Percentiles rank a stretch among this genome's conserved stretches.
Conservation (phyloP, 768 basidiomycete genomes). For the Xerocomellus amylosporus region DNA sequence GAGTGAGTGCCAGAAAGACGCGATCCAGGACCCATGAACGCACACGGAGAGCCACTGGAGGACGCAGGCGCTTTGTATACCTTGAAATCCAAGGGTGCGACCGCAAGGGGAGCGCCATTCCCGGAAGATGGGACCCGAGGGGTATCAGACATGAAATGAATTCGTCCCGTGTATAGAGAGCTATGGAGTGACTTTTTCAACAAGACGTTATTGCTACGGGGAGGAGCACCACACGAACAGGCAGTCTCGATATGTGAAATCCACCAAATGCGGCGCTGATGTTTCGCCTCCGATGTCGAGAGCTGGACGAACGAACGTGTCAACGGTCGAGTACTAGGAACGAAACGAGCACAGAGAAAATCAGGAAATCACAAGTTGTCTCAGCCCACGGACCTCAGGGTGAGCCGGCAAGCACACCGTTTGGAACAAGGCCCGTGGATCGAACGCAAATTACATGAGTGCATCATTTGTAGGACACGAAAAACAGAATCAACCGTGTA, state of each 20-base stretch:
- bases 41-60: conserved; percentile 32
- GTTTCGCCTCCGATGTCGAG: background rate
- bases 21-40: conserved; percentile 20
- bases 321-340: conserved; percentile 4
- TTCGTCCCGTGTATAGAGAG: conserved; percentile 12
- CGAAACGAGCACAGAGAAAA: conserved; percentile 1
- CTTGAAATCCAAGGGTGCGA: conserved; percentile 37
- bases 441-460: conserved; percentile 89
- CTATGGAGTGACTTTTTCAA: conserved; percentile 18
- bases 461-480: conserved; percentile 46
- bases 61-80: conserved; percentile 46
- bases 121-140: conserved; percentile 1
- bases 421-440: conserved; percentile 59
- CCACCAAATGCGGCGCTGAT: background rate
- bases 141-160: conserved; percentile 28
- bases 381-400: conserved; percentile 69
- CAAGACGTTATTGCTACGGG: conserved; percentile 9
- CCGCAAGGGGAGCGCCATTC: background rate
- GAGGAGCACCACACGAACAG: conserved; percentile 12
- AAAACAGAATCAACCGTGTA: background rate
- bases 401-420: conserved; percentile 73
- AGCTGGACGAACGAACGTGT: background rate
- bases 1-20: conserved; percentile 3
- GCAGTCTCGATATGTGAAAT: conserved; percentile 3
- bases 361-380: conserved; percentile 62